phyloP scores from a whole-genome alignment of 2,329 filamentous ascomycete species.

The Sporothrix curviconia region DNA sequence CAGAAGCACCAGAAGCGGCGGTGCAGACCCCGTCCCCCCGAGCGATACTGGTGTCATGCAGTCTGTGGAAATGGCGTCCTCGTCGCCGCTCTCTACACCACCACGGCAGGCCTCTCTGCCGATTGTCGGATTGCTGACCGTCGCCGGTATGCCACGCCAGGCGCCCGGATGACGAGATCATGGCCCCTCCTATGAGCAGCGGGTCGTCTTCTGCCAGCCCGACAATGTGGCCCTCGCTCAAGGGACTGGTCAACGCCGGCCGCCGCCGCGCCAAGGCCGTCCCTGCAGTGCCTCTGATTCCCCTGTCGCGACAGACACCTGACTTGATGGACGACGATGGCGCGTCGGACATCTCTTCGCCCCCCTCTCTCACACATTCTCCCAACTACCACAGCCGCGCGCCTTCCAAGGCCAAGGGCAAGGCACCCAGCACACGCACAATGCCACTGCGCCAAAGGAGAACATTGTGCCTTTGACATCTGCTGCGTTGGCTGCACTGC shows the following conservation, averaged over 20 bases:
- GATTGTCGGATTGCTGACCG: slow-evolving; percentile 18
- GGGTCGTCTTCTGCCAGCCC: slow-evolving; percentile 38
- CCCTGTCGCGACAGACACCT: slow-evolving; percentile 32
- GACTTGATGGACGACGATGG: slow-evolving; percentile 32
- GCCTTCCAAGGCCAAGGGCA: slow-evolving; percentile 9
- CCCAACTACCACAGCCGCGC: slow-evolving; percentile 41
- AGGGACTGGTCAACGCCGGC: slow-evolving; percentile 39
- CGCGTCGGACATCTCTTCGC: slow-evolving; percentile 52
- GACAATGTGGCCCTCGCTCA: slow-evolving; percentile 46
- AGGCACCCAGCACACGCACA: slow-evolving; percentile 9
- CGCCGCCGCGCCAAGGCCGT: slow-evolving; percentile 28
- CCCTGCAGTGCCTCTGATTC: slow-evolving; percentile 19
- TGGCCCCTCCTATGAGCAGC: slow-evolving; percentile 51
- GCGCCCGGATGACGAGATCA: slow-evolving; percentile 31
- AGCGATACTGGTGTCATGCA: slow-evolving; percentile 20
- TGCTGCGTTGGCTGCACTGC: slow-evolving; percentile 46
- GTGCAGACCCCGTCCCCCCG: background rate
- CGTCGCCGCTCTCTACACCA: slow-evolving; percentile 27
- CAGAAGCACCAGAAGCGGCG: background rate
- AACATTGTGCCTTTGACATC: slow-evolving; percentile 37
- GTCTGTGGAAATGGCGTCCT: slow-evolving; percentile 28
- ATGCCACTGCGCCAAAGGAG: background rate
- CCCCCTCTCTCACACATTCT: slow-evolving; percentile 60
- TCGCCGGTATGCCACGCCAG: slow-evolving; percentile 34
- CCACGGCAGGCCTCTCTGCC: slow-evolving; percentile 1